These are phyloP conservation scores for Hypocrella siamensis DNA, from an alignment of 2,329 filamentous ascomycete genomes.

Conservation along the genomic window DNA sequence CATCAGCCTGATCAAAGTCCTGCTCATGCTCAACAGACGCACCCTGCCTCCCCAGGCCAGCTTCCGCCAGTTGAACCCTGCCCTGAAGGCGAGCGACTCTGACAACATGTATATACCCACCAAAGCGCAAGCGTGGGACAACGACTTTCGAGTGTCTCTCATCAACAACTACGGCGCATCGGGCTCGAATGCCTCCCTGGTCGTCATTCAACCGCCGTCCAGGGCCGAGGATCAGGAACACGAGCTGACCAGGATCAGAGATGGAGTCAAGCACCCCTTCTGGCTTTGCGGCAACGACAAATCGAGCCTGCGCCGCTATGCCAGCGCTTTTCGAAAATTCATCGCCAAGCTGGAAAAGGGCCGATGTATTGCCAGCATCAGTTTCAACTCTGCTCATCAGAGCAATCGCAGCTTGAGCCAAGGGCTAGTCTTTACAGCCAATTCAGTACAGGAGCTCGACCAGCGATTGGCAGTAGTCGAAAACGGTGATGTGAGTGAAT, in stretches of 20 bases:
- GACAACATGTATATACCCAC: constrained; percentile 20
- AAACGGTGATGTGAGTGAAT: neutral
- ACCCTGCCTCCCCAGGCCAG: constrained; percentile 16
- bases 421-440: constrained; percentile 10
- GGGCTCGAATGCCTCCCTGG: constrained; percentile 15
- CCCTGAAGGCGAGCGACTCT: constrained; percentile 14
- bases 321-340: neutral
- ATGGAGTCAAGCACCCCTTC: constrained; percentile 3
- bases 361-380: constrained; percentile 10
- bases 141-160: constrained; percentile 11
- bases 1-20: constrained; percentile 14
- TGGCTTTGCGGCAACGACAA: constrained; percentile 1
- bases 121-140: neutral
- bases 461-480: constrained; percentile 9
- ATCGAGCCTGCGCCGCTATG: neutral
- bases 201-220: constrained; percentile 8
- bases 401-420: constrained; percentile 11
- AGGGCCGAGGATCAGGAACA: neutral
- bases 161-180: constrained; percentile 22
- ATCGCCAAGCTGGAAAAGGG: too few species aligned
- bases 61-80: constrained; percentile 13
- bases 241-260: too few species aligned
- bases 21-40: constrained; percentile 14
- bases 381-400: constrained; percentile 16
- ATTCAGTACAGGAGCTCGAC: constrained; percentile 7